These are phyloP conservation scores for Boletellus sp. DNA, from an alignment of 768 basidiomycete genomes.

Conservation along the genomic window DNA sequence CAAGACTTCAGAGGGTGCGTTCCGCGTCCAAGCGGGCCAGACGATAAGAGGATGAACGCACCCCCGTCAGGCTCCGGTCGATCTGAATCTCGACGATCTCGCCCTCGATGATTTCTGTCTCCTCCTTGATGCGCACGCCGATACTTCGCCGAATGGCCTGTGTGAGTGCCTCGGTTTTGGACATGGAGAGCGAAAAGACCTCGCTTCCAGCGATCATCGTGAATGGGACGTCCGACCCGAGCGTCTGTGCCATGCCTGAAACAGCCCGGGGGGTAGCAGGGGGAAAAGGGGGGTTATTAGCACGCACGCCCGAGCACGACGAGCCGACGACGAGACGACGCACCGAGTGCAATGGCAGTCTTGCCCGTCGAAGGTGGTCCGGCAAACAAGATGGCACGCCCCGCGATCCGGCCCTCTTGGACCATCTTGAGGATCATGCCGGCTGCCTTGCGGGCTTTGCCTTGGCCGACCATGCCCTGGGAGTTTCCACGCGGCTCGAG, in stretches of 20 bases:
- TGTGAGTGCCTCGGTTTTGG: constrained; percentile 96
- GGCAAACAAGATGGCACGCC: constrained; percentile 94
- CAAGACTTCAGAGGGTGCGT: not conserved
- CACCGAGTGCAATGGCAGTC: constrained; percentile 97
- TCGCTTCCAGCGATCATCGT: constrained; percentile 98
- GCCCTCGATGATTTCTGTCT: constrained; percentile 95
- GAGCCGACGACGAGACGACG: too few species aligned
- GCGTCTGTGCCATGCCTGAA: constrained; percentile 93
- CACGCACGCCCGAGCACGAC: too few species aligned
- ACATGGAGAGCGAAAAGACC: constrained; percentile 97
- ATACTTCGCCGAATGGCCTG: constrained; percentile 96
- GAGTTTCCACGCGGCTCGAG: constrained; percentile 86
- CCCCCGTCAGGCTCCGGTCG: constrained; percentile 93
- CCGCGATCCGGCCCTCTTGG: constrained; percentile 92
- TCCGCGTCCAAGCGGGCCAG: not conserved
- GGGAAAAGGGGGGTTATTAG: too few species aligned
- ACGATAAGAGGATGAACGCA: constrained; percentile 33
- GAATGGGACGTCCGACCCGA: constrained; percentile 94
- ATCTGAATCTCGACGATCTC: constrained; percentile 99
- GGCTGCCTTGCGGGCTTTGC: constrained; percentile 92
- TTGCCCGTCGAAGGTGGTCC: constrained; percentile 97
- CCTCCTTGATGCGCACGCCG: constrained; percentile 95
- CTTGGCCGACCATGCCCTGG: constrained; percentile 98
- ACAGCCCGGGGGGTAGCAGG: too few species aligned
- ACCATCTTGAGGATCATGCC: constrained; percentile 99